phyloP scores from a whole-genome alignment of 2,329 filamentous ascomycete species.

The Colletotrichum lentis region DNA sequence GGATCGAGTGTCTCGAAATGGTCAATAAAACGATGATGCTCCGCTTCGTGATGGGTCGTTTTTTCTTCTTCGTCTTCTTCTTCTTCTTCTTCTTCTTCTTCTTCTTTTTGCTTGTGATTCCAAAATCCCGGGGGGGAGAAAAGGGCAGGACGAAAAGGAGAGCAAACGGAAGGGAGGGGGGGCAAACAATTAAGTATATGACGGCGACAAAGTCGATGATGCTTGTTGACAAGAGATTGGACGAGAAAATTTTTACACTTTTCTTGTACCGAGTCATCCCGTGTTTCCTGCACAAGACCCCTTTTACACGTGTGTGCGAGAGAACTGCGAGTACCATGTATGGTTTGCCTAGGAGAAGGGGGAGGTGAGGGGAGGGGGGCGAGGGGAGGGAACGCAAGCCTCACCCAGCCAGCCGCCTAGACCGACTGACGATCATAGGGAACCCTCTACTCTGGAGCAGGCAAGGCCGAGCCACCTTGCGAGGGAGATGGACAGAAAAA shows the following conservation, averaged over 20 bases:
- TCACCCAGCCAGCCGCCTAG: not conserved
- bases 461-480: not conserved
- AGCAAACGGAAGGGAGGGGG: not conserved
- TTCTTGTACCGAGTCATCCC: conserved; percentile 35
- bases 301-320: too few species aligned
- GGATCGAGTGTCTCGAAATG: conserved; percentile 14
- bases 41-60: conserved; percentile 33
- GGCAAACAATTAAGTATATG: conserved; percentile 21
- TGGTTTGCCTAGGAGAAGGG: not conserved
- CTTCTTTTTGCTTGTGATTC: not conserved
- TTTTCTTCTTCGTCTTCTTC: not conserved
- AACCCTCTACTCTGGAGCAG: not conserved
- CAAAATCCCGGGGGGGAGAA: conserved; percentile 31
- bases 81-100: conserved; percentile 5
- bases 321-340: not conserved
- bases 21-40: conserved; percentile 17
- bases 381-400: not conserved
- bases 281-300: conserved; percentile 10
- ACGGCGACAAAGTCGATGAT: conserved; percentile 21
- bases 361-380: too few species aligned
- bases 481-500: not conserved
- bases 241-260: conserved; percentile 29
- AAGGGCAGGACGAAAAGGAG: not conserved
- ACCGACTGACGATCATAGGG: not conserved
- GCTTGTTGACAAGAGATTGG: conserved; percentile 2